Conservation (phyloP, 345 rosid species). For the Brassica carinata region DNA sequence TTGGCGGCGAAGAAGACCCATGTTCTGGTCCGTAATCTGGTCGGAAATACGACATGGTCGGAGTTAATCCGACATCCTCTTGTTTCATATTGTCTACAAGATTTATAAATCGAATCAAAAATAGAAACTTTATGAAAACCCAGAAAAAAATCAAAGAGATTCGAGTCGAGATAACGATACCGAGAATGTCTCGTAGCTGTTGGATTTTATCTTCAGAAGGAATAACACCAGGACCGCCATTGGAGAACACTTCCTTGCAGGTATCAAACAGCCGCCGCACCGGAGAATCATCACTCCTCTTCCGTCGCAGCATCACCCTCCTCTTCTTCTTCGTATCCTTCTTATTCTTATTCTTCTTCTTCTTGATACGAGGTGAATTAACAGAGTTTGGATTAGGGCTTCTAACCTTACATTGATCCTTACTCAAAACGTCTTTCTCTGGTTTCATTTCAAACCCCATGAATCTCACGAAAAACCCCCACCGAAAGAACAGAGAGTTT, state of each 20-base stretch:
- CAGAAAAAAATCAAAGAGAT: neutral
- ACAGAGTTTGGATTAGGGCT: neutral
- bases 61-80: constrained; percentile 62
- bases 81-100: constrained; percentile 64
- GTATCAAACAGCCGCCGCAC: neutral
- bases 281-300: neutral
- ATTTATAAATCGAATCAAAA: constrained; percentile 5
- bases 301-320: neutral
- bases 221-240: neutral
- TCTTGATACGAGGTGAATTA: neutral
- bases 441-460: neutral
- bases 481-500: neutral
- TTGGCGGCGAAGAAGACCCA: constrained; percentile 40
- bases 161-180: neutral
- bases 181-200: neutral
- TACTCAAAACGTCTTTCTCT: neutral
- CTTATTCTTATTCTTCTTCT: too few species aligned
- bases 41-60: constrained; percentile 54
- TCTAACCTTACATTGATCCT: neutral
- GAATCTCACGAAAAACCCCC: neutral
- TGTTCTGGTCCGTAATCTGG: neutral
- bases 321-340: neutral
- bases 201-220: neutral
- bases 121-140: too few species aligned
- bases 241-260: neutral